Base-by-base conservation (phyloP, 2,329 filamentous ascomycete genomes). In the Arthrobotrys iridis region DNA sequence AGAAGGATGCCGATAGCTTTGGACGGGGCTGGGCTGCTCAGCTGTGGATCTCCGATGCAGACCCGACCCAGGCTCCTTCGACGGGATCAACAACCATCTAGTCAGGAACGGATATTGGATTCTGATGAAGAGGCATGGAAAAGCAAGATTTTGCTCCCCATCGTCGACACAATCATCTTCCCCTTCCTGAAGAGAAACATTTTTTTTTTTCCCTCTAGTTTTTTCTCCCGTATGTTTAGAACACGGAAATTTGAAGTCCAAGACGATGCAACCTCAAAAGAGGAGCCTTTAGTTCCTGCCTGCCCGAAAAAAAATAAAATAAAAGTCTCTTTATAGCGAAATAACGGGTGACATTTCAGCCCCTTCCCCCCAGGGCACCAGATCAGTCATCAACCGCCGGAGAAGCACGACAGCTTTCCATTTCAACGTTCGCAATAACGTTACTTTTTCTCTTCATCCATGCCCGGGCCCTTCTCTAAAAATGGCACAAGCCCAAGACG, bases 261-360 rank as follows among this genome's bases (percentile, higher is more conserved):
- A 57, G 55, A 63, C 57, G 63, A 74, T 74, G 70, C 70, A 74
- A 74, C 70, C 46, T 60, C 63, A 63, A 55, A 60, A 71, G 41
- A 45, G 24, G 35, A 55, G 45, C 58, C 55, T 22, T 37, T 33
- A 40, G 46, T 74, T 67, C 41, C 43, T 70, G 52, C 68, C 60
- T 73, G 50, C 60, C 60, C 22, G 18, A 57, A 58, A 62, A 41
- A 10, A 41, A 57, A 71, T 13, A 57, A 58, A 62, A 41, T 3
- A 41, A 57, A 71, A 50, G 26, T 10, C 13, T 20, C 15, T 46
- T 55, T 50, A 58, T 55, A 72, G 28, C 24, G 60, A 60, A 63
- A 66, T 74, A 66, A 74, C 55, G 60, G 55, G 52, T 67, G 62
- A 30, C 68, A 66, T 74, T 41, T 66, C 59, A 65, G 60, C 60